A percentile compares a stretch with the other conserved stretches of the same genome.
These are phyloP conservation scores for Kazachstania sp. DNA, from an alignment of 1,139 yeast species.

Conservation along the genomic window DNA sequence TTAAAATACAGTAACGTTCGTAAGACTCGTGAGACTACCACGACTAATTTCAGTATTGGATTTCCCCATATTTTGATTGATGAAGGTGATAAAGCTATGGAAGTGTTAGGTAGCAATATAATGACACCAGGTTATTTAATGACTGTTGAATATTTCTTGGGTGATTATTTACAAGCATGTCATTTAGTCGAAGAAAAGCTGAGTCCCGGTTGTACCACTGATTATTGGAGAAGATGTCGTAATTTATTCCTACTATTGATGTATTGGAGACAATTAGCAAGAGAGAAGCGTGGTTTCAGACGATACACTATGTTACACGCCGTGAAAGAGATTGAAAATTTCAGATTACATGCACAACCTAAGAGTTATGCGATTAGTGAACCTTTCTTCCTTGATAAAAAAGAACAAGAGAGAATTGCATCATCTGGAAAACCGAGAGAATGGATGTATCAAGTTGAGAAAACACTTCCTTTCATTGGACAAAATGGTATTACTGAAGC, in stretches of 20 bases:
- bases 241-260: constrained; percentile 21
- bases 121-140: constrained; percentile 20
- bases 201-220: constrained; percentile 18
- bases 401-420: not conserved
- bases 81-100: constrained; percentile 18
- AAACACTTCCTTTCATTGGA: constrained; percentile 14
- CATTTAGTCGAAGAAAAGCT: constrained; percentile 19
- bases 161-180: constrained; percentile 26
- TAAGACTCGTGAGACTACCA: not conserved
- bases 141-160: constrained; percentile 22
- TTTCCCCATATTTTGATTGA: constrained; percentile 2
- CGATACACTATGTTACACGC: constrained; percentile 24
- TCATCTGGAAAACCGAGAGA: not conserved
- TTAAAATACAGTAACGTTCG: constrained; percentile 1
- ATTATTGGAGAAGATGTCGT: constrained; percentile 22
- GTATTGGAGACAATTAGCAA: constrained; percentile 25
- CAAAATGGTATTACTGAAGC: constrained; percentile 14
- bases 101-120: constrained; percentile 15
- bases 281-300: constrained; percentile 21
- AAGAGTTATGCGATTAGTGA: not conserved
- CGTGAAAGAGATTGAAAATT: constrained; percentile 25
- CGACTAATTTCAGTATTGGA: not conserved
- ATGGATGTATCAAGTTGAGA: constrained; percentile 20
- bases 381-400: not conserved
- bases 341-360: constrained; percentile 18